phyloP scores from a whole-genome alignment of 768 basidiomycete genomes.

The Boletus reticuloceps region DNA sequence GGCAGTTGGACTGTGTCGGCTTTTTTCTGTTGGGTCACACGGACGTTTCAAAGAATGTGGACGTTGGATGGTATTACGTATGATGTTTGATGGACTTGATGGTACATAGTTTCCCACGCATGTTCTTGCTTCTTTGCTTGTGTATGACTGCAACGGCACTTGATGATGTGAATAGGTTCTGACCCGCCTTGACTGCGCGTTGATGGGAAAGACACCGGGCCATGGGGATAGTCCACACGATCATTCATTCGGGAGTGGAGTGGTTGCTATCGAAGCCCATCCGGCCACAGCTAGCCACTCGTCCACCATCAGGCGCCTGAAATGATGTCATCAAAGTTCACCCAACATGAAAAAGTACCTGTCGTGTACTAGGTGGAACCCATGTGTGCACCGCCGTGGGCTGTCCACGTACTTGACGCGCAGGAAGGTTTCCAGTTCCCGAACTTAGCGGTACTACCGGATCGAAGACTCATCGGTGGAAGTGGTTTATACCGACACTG shows the following conservation, averaged over 20 bases:
- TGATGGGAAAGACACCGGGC: background rate
- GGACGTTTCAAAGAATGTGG: background rate
- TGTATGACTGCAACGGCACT: no score
- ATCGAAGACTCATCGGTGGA: no score
- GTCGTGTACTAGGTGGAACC: no score
- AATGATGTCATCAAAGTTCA: conserved; percentile 5
- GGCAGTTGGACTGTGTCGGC: conserved; percentile 2
- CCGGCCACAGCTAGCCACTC: no score
- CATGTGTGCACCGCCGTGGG: no score
- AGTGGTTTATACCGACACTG: no score
- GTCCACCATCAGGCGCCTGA: background rate
- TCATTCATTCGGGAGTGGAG: background rate
- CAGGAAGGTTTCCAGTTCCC: no score
- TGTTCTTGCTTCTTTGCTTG: background rate
- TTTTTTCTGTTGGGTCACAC: background rate
- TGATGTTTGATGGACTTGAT: conserved; percentile 9
- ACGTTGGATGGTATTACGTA: conserved; percentile 9
- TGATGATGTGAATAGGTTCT: background rate
- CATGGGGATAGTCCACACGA: background rate
- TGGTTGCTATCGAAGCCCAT: no score
- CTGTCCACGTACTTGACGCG: no score
- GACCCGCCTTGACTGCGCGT: background rate
- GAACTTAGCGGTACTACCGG: no score
- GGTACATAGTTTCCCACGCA: background rate
- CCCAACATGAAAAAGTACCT: no score